Conservation (phyloP, 805 yeast species). For the Sugiyamaella valdiviana region DNA sequence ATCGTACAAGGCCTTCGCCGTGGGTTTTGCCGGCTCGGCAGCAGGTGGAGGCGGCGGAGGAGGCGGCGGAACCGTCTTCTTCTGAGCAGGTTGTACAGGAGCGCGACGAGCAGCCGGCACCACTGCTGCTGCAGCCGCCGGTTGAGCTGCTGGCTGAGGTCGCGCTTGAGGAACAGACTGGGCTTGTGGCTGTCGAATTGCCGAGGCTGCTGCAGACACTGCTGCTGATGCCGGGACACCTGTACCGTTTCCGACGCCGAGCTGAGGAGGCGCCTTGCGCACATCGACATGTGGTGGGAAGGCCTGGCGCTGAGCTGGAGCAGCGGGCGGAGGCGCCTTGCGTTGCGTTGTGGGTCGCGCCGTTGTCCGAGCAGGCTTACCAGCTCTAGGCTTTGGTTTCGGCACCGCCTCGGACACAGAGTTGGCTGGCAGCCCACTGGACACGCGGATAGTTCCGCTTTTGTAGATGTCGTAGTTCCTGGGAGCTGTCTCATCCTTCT, state of each 20-base stretch:
- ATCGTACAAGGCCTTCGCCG: slow-evolving; percentile 79
- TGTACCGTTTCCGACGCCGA: neutral
- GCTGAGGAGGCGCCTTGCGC: slow-evolving; percentile 2
- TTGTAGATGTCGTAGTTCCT: slow-evolving; percentile 67
- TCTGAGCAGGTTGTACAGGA: slow-evolving; percentile 25
- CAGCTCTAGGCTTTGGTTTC: slow-evolving; percentile 31
- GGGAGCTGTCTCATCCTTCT: slow-evolving; percentile 58
- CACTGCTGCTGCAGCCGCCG: slow-evolving; percentile 27
- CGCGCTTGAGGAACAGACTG: slow-evolving; percentile 6
- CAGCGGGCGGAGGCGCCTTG: slow-evolving; percentile 20
- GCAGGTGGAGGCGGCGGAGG: slow-evolving; percentile 53
- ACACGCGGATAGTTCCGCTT: slow-evolving; percentile 78
- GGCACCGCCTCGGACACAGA: slow-evolving; percentile 74
- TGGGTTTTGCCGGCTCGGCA: slow-evolving; percentile 64
- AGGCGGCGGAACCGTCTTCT: slow-evolving; percentile 17
- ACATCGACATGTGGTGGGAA: neutral
- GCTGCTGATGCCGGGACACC: neutral
- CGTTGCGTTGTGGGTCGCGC: slow-evolving; percentile 5
- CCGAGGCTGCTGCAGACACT: neutral
- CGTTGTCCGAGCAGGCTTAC: slow-evolving; percentile 1
- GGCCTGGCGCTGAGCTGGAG: slow-evolving; percentile 3
- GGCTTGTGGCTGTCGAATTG: slow-evolving; percentile 1
- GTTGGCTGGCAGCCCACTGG: slow-evolving; percentile 68
- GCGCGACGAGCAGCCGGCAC: slow-evolving; percentile 26
- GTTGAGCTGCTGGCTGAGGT: slow-evolving; percentile 19